Evolutionary conservation across 1,284 basidiomycete species (phyloP).

Genomic region (Earliella scabrosa): DNA sequence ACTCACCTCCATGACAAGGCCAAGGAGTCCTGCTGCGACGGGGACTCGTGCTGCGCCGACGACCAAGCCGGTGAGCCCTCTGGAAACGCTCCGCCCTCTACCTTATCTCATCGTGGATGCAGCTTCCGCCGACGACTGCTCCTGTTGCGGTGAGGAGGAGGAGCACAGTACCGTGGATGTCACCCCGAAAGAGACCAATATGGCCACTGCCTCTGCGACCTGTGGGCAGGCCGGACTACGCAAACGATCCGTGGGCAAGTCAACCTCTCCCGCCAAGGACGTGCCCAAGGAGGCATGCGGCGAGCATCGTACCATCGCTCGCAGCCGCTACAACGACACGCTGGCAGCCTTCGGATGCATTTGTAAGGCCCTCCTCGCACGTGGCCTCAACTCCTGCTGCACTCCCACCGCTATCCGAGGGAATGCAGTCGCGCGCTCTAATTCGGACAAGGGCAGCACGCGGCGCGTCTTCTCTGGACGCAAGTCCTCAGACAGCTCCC

Average conservation of each 20-base stretch:
- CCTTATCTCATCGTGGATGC: neutral
- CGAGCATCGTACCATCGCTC: constrained; percentile 33
- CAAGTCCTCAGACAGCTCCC: constrained; percentile 15
- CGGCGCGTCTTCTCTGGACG: constrained; percentile 12
- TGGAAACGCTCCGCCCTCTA: neutral
- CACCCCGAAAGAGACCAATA: neutral
- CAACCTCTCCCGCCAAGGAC: neutral
- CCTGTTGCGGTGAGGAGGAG: constrained; percentile 14
- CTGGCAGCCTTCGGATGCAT: constrained; percentile 36
- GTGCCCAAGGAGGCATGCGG: constrained; percentile 33
- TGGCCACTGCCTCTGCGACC: neutral
- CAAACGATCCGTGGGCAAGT: constrained; percentile 21
- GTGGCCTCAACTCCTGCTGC: constrained; percentile 35
- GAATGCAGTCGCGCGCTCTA: constrained; percentile 10
- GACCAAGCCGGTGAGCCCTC: constrained; percentile 1
- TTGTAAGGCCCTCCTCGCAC: constrained; percentile 34
- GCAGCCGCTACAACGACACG: constrained; percentile 33
- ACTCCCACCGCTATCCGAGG: constrained; percentile 9
- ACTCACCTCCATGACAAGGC: constrained; percentile 29
- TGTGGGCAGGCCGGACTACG: constrained; percentile 26
- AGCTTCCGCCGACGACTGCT: constrained; percentile 9
- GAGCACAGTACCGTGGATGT: neutral
- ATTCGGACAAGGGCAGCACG: constrained; percentile 14
- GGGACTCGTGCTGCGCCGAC: neutral
- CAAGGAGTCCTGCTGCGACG: neutral